Evolutionary conservation across 2,329 filamentous ascomycete genomes (phyloP).

Genomic region (Triangularia verruculosa): DNA sequence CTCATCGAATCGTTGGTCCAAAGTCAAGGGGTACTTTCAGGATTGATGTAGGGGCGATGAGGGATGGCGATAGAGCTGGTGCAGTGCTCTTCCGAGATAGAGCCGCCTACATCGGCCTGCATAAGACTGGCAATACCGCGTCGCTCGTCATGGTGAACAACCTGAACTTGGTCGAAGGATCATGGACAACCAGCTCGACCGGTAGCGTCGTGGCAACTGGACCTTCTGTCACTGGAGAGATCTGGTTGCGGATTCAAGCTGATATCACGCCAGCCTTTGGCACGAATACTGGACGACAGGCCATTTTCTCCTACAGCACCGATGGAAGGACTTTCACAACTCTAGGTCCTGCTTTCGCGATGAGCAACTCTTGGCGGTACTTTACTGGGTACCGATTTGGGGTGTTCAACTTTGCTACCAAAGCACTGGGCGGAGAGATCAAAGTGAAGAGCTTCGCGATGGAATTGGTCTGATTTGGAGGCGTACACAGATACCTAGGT

Average conservation of each 20-base stretch:
- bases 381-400: conserved; percentile 50
- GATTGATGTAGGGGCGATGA: conserved; percentile 48
- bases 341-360: conserved; percentile 34
- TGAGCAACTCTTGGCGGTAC: conserved; percentile 44
- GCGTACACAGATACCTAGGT: not conserved
- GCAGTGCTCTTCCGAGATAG: conserved; percentile 52
- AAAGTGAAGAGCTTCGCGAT: conserved; percentile 26
- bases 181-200: conserved; percentile 33
- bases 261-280: conserved; percentile 36
- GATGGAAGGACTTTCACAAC: conserved; percentile 36
- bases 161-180: conserved; percentile 31
- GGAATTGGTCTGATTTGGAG: not conserved
- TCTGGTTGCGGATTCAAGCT: conserved; percentile 39
- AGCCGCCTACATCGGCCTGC: conserved; percentile 52
- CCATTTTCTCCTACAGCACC: conserved; percentile 42
- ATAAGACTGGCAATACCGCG: conserved; percentile 33
- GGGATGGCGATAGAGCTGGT: conserved; percentile 50
- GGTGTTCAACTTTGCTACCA: conserved; percentile 50
- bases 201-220: conserved; percentile 31
- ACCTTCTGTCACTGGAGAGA: conserved; percentile 20
- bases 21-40: conserved; percentile 48
- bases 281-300: conserved; percentile 29
- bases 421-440: conserved; percentile 38
- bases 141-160: conserved; percentile 32
- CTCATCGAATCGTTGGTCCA: conserved; percentile 45